phyloP scores from a whole-genome alignment of 495 filamentous ascomycete species.

The Thermothielavioides terrestris region DNA sequence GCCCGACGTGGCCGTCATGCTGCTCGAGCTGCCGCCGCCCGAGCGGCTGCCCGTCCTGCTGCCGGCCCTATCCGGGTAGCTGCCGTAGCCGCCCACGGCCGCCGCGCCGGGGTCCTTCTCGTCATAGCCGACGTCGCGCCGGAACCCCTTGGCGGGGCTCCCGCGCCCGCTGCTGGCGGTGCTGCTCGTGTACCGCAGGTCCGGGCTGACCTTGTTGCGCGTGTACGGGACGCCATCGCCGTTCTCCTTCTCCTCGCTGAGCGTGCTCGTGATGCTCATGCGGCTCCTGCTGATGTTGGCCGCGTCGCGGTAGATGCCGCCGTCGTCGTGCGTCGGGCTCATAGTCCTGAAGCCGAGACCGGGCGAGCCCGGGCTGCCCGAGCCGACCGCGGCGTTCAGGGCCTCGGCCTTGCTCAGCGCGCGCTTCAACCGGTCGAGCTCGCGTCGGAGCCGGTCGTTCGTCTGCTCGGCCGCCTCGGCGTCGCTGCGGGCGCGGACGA shows the following conservation, averaged over 20 bases:
- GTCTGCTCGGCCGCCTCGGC: constrained; percentile 79
- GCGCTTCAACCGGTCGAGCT: constrained; percentile 88
- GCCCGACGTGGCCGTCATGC: constrained; percentile 42
- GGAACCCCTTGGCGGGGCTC: constrained; percentile 44
- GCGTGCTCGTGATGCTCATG: constrained; percentile 62
- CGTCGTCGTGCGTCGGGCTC: constrained; percentile 41
- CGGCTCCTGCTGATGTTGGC: constrained; percentile 33
- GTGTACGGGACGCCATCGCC: constrained; percentile 36
- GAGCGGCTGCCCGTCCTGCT: constrained; percentile 37
- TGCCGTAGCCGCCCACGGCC: constrained; percentile 19
- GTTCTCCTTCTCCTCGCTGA: constrained; percentile 81
- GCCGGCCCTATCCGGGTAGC: constrained; percentile 25
- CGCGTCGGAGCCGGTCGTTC: constrained; percentile 71
- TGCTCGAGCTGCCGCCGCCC: constrained; percentile 33
- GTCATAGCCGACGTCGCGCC: constrained; percentile 19
- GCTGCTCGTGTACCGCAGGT: constrained; percentile 39
- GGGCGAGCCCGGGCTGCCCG: constrained; percentile 35
- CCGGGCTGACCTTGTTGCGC: constrained; percentile 47
- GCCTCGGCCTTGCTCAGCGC: constrained; percentile 49
- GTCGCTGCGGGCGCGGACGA: constrained; percentile 84
- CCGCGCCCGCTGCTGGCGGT: constrained; percentile 45
- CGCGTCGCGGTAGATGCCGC: constrained; percentile 49
- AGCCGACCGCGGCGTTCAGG: constrained; percentile 27
- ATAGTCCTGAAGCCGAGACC: constrained; percentile 25
- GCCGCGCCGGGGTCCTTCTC: constrained; percentile 17